Evolutionary conservation across 306 rosid species (phyloP).

Genomic region (Abrus precatorius): DNA sequence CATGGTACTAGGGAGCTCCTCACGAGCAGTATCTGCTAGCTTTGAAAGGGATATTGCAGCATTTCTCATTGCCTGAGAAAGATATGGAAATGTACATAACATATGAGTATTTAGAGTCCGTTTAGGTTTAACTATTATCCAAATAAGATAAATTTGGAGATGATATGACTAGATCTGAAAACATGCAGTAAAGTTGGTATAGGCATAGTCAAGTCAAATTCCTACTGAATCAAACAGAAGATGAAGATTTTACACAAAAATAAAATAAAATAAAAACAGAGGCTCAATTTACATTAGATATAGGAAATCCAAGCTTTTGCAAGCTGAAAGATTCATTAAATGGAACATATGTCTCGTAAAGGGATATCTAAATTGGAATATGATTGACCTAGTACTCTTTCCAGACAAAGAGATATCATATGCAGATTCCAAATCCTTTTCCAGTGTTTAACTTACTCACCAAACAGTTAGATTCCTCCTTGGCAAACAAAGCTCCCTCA

Average conservation of each 20-base stretch:
- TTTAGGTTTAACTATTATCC: conserved; percentile 22
- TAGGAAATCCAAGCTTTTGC: not conserved
- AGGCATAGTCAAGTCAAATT: conserved; percentile 28
- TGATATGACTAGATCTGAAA: conserved; percentile 7
- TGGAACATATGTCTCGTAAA: not conserved
- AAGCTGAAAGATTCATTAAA: not conserved
- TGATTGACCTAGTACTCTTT: conserved; percentile 4
- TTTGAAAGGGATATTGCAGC: conserved; percentile 93
- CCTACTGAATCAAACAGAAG: conserved; percentile 28
- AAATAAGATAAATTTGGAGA: conserved; percentile 24
- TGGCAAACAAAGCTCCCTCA: conserved; percentile 17
- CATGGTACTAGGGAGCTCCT: conserved; percentile 98
- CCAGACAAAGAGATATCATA: not conserved
- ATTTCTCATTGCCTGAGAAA: conserved; percentile 80
- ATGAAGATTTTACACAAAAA: conserved; percentile 6
- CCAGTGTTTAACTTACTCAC: not conserved
- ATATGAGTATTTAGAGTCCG: conserved; percentile 23
- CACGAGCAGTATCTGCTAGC: conserved; percentile 92
- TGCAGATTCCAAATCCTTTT: conserved; percentile 6
- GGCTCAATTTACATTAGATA: not conserved
- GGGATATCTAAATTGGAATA: conserved; percentile 1
- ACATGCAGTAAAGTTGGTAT: not conserved
- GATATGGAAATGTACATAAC: conserved; percentile 27
- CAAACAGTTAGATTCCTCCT: not conserved
- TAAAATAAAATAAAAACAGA: not conserved